phyloP scores from a whole-genome alignment of 2,329 filamentous ascomycete species.

The Aspergillus udagawae region DNA sequence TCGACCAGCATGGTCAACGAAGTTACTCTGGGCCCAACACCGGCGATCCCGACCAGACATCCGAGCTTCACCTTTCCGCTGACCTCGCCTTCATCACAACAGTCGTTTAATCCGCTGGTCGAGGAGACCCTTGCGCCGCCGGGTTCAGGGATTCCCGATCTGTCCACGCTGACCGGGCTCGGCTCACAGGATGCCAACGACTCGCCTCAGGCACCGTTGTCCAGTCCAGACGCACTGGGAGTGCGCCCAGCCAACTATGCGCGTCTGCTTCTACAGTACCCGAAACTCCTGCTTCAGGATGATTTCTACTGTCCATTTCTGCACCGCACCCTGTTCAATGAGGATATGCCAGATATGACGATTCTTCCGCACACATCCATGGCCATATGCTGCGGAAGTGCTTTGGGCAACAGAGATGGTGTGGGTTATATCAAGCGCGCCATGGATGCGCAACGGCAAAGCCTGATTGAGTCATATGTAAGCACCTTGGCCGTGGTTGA shows the following conservation, averaged over 20 bases:
- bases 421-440: constrained; percentile 14
- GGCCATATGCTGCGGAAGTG: constrained; percentile 18
- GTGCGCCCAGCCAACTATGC: neutral
- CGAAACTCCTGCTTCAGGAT: constrained; percentile 11
- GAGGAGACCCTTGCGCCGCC: neutral
- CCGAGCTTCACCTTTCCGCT: neutral
- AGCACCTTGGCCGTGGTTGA: neutral
- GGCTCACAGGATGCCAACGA: neutral
- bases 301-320: constrained; percentile 15
- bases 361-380: constrained; percentile 18
- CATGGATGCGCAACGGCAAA: constrained; percentile 16
- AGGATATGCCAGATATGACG: constrained; percentile 17
- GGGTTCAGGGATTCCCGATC: neutral
- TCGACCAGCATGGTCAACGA: neutral
- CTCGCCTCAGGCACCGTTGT: neutral
- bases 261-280: constrained; percentile 15
- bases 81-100: neutral
- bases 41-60: neutral
- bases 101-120: neutral
- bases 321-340: constrained; percentile 15
- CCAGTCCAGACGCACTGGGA: neutral
- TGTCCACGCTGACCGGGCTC: neutral
- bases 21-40: neutral
- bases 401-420: constrained; percentile 9
- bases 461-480: constrained; percentile 16